Evolutionary conservation across 2,329 filamentous ascomycete genomes (phyloP), one percentile per base, ranked within the genome.

Genomic region (Pseudogymnoascus destructans): DNA sequence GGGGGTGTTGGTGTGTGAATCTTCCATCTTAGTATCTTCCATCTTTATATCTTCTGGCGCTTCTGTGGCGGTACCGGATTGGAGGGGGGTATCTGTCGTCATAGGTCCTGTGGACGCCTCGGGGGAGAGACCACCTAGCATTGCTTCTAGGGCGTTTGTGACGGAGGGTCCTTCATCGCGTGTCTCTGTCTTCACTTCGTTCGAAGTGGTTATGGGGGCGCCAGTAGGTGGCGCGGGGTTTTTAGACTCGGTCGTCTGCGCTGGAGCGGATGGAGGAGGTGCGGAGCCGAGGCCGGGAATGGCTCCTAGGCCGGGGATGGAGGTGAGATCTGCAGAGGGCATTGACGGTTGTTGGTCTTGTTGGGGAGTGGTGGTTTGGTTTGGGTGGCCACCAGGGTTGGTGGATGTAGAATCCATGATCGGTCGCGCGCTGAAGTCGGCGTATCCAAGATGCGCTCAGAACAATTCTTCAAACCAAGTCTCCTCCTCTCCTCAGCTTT

Each of bases 101-200:
- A 23, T n/a, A 10, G 40, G 6, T 1, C 10, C 11, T 0, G 25
- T 30, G n/a, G 42, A 23, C 0, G 5, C 19, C 10, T 52, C 17
- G 17, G 54, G 32, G 0, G 6, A 21, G 13, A 56, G 54, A 15
- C 32, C 25, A 11, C 56, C 55, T 21, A 60, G 35, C 25, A 58
- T 21, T 4, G 58, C 58, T 32, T 60, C 58, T 5, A 60, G 27
- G 3, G 58, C 56, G 25, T 21, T 25, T 8, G 58, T 60, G 21
- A 60, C 27, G 7, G 58, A 58, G 3, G 33, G 38, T 3, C 5
- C 42, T 57, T 59, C 55, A 40, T 36, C 30, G 19, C 15, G 15
- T 21, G 55, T n/a, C 23, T 42, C 55, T 13, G 15, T 23, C 55
- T 36, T 57, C 10, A 25, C 11, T 21, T 57, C 33, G 5, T 8